Percentiles rank a stretch among this genome's conserved stretches.
Evolutionary conservation across 2,329 filamentous ascomycete genomes (phyloP).

Genomic region (Arthrobotrys conoides): DNA sequence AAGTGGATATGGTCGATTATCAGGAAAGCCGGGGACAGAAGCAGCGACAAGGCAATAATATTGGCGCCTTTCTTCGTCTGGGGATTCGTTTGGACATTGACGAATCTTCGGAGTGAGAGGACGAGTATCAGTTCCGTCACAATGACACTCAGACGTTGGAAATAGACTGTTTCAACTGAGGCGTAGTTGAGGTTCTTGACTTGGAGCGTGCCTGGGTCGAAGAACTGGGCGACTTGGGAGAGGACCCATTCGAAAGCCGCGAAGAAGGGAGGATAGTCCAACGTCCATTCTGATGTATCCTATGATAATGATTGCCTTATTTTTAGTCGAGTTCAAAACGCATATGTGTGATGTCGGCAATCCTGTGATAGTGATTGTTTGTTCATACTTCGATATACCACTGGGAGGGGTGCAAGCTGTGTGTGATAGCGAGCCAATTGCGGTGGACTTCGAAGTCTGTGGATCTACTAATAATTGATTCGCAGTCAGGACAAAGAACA

Average conservation of each 20-base stretch:
- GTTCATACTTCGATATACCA: constrained; percentile 88
- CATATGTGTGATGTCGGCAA: background rate
- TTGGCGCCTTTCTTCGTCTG: constrained; percentile 75
- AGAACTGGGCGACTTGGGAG: constrained; percentile 82
- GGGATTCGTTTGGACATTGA: constrained; percentile 35
- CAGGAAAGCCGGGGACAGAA: constrained; percentile 90
- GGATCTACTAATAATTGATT: constrained; percentile 79
- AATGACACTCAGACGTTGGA: constrained; percentile 91
- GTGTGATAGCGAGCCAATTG: constrained; percentile 97
- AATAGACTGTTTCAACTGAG: constrained; percentile 94
- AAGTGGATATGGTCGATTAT: constrained; percentile 99
- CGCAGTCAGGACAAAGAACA: constrained; percentile 13
- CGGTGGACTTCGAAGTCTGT: constrained; percentile 99
- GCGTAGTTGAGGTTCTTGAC: constrained; percentile 86
- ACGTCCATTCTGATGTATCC: constrained; percentile 98
- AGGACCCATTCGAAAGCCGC: constrained; percentile 96
- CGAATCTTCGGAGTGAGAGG: constrained; percentile 83
- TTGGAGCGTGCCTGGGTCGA: constrained; percentile 85
- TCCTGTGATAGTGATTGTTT: background rate
- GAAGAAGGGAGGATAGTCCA: constrained; percentile 98
- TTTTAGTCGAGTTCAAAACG: constrained; percentile 12
- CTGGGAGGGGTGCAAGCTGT: constrained; percentile 85
- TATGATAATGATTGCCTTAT: constrained; percentile 65
- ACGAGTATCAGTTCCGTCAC: constrained; percentile 85
- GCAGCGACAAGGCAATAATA: constrained; percentile 86